Evolutionary conservation across 1,139 yeast species (phyloP).

Genomic region (Suhomyces yuchorum): DNA sequence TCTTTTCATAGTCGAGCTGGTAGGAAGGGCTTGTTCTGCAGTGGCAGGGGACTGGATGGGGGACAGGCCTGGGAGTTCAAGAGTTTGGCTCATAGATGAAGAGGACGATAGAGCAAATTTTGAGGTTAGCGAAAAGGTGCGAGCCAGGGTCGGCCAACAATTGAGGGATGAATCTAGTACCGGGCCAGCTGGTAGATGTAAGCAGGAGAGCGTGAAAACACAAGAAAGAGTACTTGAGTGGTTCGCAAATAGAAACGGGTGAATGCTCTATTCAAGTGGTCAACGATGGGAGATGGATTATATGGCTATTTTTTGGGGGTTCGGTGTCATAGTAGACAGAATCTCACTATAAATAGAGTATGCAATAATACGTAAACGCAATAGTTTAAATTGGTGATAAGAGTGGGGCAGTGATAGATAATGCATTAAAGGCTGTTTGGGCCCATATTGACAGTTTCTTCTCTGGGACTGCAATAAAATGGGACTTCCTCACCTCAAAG

Average conservation of each 20-base stretch:
- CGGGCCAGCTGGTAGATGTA: not conserved
- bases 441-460: not conserved
- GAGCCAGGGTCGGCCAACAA: not conserved
- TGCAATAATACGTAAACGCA: not conserved
- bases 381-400: not conserved
- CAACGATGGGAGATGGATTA: too few relatives aligned
- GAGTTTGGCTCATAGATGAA: conserved; percentile 10
- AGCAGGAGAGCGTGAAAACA: not conserved
- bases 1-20: conserved; percentile 19
- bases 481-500: too few relatives aligned
- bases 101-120: conserved; percentile 1
- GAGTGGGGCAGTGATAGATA: not conserved
- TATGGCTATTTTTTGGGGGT: not conserved
- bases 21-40: not conserved
- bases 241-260: not conserved
- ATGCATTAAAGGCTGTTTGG: not conserved
- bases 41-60: conserved; percentile 1
- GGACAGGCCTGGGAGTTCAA: conserved; percentile 6
- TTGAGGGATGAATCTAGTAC: not conserved
- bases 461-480: not conserved
- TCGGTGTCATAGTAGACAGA: not conserved
- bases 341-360: not conserved
- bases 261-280: not conserved
- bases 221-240: not conserved
- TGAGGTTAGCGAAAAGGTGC: conserved; percentile 2